Evolutionary conservation across 495 filamentous ascomycete species (phyloP).

Genomic region (Parmelia sp.): DNA sequence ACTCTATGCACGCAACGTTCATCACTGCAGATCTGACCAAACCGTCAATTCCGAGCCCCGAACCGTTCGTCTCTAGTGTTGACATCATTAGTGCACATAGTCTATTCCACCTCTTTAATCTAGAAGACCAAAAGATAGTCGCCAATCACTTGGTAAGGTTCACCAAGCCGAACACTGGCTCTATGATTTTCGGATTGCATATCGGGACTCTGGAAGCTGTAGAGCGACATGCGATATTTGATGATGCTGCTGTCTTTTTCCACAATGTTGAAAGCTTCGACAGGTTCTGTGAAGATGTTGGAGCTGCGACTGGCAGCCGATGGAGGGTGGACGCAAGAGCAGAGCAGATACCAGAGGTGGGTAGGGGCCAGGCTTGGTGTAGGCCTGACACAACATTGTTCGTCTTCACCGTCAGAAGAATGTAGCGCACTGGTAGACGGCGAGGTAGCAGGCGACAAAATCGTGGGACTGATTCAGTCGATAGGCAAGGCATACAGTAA

Average conservation of each 20-base stretch:
- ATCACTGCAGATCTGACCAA: conserved; percentile 40
- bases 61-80: conserved; percentile 36
- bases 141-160: conserved; percentile 42
- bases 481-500: background rate
- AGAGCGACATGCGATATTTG: conserved; percentile 20
- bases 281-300: conserved; percentile 46
- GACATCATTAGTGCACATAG: conserved; percentile 49
- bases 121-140: conserved; percentile 43
- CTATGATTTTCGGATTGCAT: conserved; percentile 45
- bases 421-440: background rate
- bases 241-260: conserved; percentile 29
- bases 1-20: conserved; percentile 42
- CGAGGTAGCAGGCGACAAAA: background rate
- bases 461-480: background rate
- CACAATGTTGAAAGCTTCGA: conserved; percentile 43
- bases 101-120: conserved; percentile 57
- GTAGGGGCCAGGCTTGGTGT: background rate
- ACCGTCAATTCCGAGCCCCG: background rate
- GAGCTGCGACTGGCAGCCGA: conserved; percentile 38
- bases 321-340: conserved; percentile 36
- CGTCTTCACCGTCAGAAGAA: background rate
- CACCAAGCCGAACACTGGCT: conserved; percentile 38
- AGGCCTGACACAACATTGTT: background rate
- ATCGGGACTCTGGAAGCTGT: conserved; percentile 35
- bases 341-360: background rate